Base-by-base conservation (phyloP, 805 yeast species). In the Debaryomyces tyrocola region DNA sequence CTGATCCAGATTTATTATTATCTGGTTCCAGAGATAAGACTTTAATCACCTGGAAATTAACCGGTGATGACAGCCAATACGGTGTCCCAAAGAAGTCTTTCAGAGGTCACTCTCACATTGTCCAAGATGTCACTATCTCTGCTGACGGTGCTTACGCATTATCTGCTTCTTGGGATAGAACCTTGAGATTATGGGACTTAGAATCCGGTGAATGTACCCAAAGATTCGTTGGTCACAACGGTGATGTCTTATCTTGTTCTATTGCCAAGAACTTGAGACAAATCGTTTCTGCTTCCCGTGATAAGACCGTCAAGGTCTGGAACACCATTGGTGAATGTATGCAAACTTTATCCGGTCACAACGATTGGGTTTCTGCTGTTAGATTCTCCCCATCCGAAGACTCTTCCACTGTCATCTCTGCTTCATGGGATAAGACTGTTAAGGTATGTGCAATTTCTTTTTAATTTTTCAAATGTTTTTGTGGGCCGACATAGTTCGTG, bases 21-120 rank as follows among this genome's bases (percentile, higher is more conserved):
- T 94, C 99, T 71, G 97, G 92, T 75, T 92, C 98, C 73, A 87
- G 99, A 82, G 99, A 94, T 80, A 92, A 94, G 87, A 83, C 96
- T 69, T 84, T 94, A 75, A 91, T 94, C 81, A 90, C 91, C 76
- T 92, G 99, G 99, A 86, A 90, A 78, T 83, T 92, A 78, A 80
- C 84, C 61, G 91, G 96, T 72, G 97, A 90, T 74, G 86, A 85
- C 79, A 63, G 67, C 65, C 85, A 88, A 76, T 90, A 89, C 81
- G 99, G 99, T 86, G 90, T 89, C 66, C 95, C 99, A 75, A 89
- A 90, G 82, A 90, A 86, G 79, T 89, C 97, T 62, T 85, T 94
- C 76, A 87, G 82, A 73, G 99, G 99, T 72, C 99, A 94, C 90
- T 87, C 96, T 64, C 99, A 94, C 90, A 92, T 94, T 69, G 96